A percentile compares a stretch with the other conserved stretches of the same genome.
Evolutionary conservation across 495 filamentous ascomycete genomes (phyloP).

Genomic region (Hypomontagnella monticulosa): DNA sequence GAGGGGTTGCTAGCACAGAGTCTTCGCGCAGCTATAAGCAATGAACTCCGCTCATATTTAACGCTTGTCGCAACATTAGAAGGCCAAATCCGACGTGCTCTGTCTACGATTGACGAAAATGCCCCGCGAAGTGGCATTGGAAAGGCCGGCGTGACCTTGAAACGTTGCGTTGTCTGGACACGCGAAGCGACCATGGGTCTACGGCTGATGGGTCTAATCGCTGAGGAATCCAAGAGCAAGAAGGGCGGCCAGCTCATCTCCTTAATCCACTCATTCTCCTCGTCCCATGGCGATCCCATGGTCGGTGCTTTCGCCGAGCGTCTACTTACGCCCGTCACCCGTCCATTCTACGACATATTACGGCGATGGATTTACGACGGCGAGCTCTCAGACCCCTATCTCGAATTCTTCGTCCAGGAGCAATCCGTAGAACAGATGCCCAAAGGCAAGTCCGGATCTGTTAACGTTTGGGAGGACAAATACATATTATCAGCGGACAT

Average conservation of each 20-base stretch:
- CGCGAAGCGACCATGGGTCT: constrained; percentile 96
- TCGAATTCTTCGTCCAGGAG: constrained; percentile 95
- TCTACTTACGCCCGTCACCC: constrained; percentile 87
- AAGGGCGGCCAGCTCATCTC: constrained; percentile 95
- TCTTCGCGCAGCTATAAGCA: constrained; percentile 85
- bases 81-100: constrained; percentile 86
- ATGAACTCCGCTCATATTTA: constrained; percentile 88
- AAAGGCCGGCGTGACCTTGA: constrained; percentile 93
- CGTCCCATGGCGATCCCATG: constrained; percentile 94
- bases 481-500: constrained; percentile 86
- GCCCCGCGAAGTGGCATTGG: constrained; percentile 73
- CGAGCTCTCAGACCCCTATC: constrained; percentile 93
- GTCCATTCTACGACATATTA: constrained; percentile 96
- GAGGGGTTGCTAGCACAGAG: constrained; percentile 86
- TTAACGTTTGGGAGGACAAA: constrained; percentile 97
- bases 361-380: constrained; percentile 98
- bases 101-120: constrained; percentile 71
- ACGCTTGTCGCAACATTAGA: constrained; percentile 93
- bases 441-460: constrained; percentile 67
- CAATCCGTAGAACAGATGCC: constrained; percentile 64
- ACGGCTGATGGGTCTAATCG: constrained; percentile 91
- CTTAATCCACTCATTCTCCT: constrained; percentile 90
- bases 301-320: constrained; percentile 95
- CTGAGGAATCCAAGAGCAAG: constrained; percentile 84
- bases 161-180: constrained; percentile 96